A percentile compares a stretch with the other conserved stretches of the same genome.
Conservation (phyloP, 306 rosid species). For the Sechiopsis laciniata region DNA sequence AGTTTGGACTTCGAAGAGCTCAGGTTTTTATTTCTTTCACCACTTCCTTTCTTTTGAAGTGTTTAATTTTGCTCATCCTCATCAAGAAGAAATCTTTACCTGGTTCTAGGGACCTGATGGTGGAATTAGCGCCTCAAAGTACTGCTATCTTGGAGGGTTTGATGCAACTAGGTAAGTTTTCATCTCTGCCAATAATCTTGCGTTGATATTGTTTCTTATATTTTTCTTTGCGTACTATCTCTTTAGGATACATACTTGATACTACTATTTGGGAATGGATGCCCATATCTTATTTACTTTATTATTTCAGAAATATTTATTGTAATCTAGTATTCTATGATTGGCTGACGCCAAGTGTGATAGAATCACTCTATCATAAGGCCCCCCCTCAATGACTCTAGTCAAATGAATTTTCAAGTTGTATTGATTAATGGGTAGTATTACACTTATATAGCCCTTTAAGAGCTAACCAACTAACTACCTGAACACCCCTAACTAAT, state of each 20-base stretch:
- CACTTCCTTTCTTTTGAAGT: conserved; percentile 19
- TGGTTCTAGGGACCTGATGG: conserved; percentile 88
- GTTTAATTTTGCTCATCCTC: not conserved
- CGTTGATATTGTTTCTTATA: not conserved
- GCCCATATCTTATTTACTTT: not conserved
- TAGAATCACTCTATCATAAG: too few species aligned
- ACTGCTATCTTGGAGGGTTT: conserved; percentile 87
- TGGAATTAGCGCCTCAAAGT: conserved; percentile 82
- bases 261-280: not conserved
- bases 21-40: conserved; percentile 37
- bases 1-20: conserved; percentile 92
- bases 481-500: too few species aligned
- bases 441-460: too few species aligned
- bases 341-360: not conserved
- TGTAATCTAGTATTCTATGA: not conserved
- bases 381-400: too few species aligned
- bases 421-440: too few species aligned
- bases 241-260: not conserved
- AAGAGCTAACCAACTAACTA: too few species aligned
- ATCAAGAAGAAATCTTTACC: conserved; percentile 24
- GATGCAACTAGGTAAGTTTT: conserved; percentile 82
- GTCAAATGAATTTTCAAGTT: too few species aligned
- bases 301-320: not conserved
- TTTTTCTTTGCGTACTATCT: not conserved
- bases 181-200: conserved; percentile 14